phyloP scores from a whole-genome alignment of 768 basidiomycete species.

The Leucosporidium scottii region DNA sequence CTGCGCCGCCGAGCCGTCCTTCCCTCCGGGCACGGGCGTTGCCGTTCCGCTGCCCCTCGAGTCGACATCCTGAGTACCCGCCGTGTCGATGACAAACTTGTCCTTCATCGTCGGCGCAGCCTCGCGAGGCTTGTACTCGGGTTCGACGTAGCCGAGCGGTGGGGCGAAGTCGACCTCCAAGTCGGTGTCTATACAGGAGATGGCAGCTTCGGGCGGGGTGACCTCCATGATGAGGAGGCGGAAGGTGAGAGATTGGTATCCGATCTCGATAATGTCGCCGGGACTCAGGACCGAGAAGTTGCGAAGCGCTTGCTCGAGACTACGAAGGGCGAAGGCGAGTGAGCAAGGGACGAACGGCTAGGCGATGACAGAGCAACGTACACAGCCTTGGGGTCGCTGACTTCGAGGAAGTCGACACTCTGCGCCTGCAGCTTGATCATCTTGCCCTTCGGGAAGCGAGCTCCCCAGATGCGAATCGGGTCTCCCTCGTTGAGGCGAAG shows the following conservation, averaged over 20 bases:
- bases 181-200: constrained; percentile 87
- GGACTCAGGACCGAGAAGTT: constrained; percentile 88
- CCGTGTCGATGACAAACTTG: constrained; percentile 82
- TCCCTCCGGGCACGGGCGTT: constrained; percentile 57
- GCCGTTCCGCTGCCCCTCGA: constrained; percentile 46
- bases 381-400: constrained; percentile 97
- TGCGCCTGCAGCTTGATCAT: constrained; percentile 96
- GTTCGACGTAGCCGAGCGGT: constrained; percentile 79
- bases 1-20: constrained; percentile 6
- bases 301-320: constrained; percentile 87
- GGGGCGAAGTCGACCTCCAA: constrained; percentile 95
- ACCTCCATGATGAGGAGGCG: constrained; percentile 94
- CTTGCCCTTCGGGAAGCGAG: constrained; percentile 83
- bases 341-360: background rate
- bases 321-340: constrained; percentile 40
- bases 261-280: constrained; percentile 95
- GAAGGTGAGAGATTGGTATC: constrained; percentile 92
- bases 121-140: constrained; percentile 64
- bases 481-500: constrained; percentile 89
- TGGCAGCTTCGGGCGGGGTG: constrained; percentile 75
- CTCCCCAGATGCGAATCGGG: constrained; percentile 82
- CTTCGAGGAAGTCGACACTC: constrained; percentile 86
- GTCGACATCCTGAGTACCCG: constrained; percentile 29
- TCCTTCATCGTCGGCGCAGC: constrained; percentile 81
- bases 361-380: constrained; percentile 47